phyloP scores from a whole-genome alignment of 495 filamentous ascomycete species.

The Tuber magnatum region DNA sequence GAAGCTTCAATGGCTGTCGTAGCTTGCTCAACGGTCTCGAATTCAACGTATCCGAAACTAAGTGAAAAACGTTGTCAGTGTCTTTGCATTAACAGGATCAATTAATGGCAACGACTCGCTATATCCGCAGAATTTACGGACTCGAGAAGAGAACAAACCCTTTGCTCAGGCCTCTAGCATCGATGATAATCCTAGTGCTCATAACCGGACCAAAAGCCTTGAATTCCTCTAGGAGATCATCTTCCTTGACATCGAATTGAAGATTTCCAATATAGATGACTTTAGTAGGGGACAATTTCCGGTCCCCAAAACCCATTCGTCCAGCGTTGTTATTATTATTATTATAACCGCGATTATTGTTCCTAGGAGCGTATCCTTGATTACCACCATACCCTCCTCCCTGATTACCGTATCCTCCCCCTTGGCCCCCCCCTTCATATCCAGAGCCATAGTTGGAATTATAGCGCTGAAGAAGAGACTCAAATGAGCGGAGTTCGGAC shows the following conservation, averaged over 20 bases:
- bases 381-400: constrained; percentile 8
- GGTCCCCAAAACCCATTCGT: constrained; percentile 18
- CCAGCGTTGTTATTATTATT: constrained; percentile 20
- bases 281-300: constrained; percentile 33
- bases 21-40: constrained; percentile 52
- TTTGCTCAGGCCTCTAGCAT: constrained; percentile 72
- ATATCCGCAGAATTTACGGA: background rate
- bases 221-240: constrained; percentile 62
- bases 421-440: background rate
- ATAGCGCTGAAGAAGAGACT: constrained; percentile 35
- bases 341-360: constrained; percentile 16
- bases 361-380: constrained; percentile 9
- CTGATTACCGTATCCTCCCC: background rate
- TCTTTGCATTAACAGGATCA: background rate
- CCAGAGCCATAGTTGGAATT: constrained; percentile 34
- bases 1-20: constrained; percentile 56
- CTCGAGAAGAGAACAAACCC: constrained; percentile 55
- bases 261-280: constrained; percentile 77
- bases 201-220: constrained; percentile 58
- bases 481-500: constrained; percentile 36
- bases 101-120: constrained; percentile 6
- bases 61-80: constrained; percentile 30
- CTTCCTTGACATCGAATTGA: constrained; percentile 69
- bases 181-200: constrained; percentile 53
- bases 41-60: constrained; percentile 77